These are phyloP conservation scores for Aspergillus brasiliensis DNA, from an alignment of 2,329 filamentous ascomycete genomes.

Conservation along the genomic window DNA sequence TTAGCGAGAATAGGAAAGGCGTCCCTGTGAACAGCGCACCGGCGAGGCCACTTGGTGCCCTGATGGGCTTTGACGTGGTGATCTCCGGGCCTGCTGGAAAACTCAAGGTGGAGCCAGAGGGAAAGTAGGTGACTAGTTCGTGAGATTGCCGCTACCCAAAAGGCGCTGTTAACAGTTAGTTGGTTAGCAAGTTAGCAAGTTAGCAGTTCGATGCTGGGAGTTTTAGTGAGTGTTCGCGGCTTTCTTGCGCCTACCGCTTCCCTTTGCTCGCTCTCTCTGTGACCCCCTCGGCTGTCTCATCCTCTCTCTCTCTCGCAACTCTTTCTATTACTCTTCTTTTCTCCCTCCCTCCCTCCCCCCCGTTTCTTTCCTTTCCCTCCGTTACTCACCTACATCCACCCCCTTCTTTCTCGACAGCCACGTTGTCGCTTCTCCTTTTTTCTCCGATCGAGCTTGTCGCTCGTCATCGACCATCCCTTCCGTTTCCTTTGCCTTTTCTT, in stretches of 20 bases:
- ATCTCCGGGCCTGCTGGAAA: background rate
- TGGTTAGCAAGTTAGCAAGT: too few relatives aligned
- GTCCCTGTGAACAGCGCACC: background rate
- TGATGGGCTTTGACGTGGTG: conserved; percentile 1
- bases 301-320: conserved; percentile 14
- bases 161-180: too few relatives aligned
- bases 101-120: background rate
- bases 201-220: too few relatives aligned
- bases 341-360: conserved; percentile 11
- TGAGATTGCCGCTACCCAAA: background rate
- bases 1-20: background rate
- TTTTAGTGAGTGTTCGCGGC: background rate
- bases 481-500: conserved; percentile 22
- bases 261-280: background rate
- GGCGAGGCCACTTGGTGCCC: background rate
- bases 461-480: conserved; percentile 24
- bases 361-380: conserved; percentile 19
- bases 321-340: conserved; percentile 14
- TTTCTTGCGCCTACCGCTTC: conserved; percentile 11
- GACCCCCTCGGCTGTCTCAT: conserved; percentile 13
- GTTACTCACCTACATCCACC: conserved; percentile 16
- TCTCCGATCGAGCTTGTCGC: conserved; percentile 23
- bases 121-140: background rate
- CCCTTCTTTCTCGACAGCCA: conserved; percentile 3
- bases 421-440: conserved; percentile 13